Evolutionary conservation across 2,329 filamentous ascomycete genomes (phyloP).

Genomic region (Cercospora sp.): DNA sequence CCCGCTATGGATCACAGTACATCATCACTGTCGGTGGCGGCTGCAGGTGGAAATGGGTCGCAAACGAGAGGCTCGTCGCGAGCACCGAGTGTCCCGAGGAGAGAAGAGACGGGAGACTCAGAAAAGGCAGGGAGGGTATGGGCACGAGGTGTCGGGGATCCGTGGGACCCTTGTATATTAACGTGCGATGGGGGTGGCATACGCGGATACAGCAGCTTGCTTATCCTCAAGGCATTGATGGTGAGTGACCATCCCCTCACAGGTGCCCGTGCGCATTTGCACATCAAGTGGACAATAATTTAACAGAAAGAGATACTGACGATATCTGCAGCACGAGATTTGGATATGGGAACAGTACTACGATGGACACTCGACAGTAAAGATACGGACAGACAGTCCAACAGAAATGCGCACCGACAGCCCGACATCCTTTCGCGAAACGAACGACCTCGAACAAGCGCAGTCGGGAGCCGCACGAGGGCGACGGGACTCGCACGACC

Average conservation of each 20-base stretch:
- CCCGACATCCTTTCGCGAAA: constrained; percentile 18
- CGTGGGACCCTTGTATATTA: constrained; percentile 52
- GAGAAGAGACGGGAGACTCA: constrained; percentile 41
- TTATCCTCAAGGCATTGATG: constrained; percentile 53
- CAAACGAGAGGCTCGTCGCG: constrained; percentile 31
- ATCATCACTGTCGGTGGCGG: constrained; percentile 23
- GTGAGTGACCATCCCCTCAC: not conserved
- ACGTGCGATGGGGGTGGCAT: constrained; percentile 54
- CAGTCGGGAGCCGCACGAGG: constrained; percentile 22
- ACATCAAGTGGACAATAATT: not conserved
- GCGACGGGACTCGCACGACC: constrained; percentile 15
- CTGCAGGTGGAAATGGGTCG: constrained; percentile 15
- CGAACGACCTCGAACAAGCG: constrained; percentile 20
- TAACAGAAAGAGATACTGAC: not conserved
- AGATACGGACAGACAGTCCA: constrained; percentile 26
- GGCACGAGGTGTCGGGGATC: constrained; percentile 46
- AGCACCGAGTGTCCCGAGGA: constrained; percentile 31
- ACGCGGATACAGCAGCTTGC: constrained; percentile 52
- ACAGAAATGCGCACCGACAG: constrained; percentile 24
- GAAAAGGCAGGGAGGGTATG: constrained; percentile 46
- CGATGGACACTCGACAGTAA: constrained; percentile 28
- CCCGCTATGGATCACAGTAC: constrained; percentile 29
- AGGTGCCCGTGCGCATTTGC: not conserved
- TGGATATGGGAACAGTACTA: constrained; percentile 47
- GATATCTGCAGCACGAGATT: constrained; percentile 41